Percentiles rank a stretch among this genome's conserved stretches.
Evolutionary conservation across 2,329 filamentous ascomycete genomes (phyloP).

Genomic region (Fusarium floridanum): DNA sequence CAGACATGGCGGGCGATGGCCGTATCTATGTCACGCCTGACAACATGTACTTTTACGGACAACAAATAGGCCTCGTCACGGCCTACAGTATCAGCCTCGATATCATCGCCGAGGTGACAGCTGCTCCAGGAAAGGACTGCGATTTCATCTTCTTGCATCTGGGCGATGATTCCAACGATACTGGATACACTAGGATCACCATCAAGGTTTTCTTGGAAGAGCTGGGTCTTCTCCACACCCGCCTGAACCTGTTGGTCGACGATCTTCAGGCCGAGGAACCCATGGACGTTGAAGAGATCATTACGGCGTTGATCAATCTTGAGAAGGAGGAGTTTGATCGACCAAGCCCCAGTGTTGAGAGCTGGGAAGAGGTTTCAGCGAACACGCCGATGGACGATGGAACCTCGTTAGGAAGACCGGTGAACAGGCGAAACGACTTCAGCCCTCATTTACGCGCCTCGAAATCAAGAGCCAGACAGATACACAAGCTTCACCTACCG

Average conservation of each 20-base stretch:
- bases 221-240: constrained; percentile 81
- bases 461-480: constrained; percentile 52
- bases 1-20: constrained; percentile 70
- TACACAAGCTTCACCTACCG: constrained; percentile 84
- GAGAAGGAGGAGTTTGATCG: constrained; percentile 73
- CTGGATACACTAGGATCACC: constrained; percentile 79
- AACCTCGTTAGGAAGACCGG: constrained; percentile 56
- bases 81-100: constrained; percentile 82
- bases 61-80: constrained; percentile 90
- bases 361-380: constrained; percentile 86
- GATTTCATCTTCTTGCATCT: constrained; percentile 92
- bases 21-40: constrained; percentile 89
- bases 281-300: constrained; percentile 75
- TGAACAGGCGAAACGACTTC: constrained; percentile 51
- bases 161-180: constrained; percentile 71
- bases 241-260: constrained; percentile 87
- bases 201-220: constrained; percentile 96
- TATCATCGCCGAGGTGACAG: constrained; percentile 88
- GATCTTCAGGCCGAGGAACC: constrained; percentile 81
- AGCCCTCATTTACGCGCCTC: constrained; percentile 53
- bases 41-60: constrained; percentile 96
- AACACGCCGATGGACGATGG: constrained; percentile 70
- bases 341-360: constrained; percentile 80
- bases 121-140: constrained; percentile 88
- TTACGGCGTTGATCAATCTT: constrained; percentile 80